phyloP scores from a whole-genome alignment of 2,329 filamentous ascomycete species.

The Davidsoniella eucalypti region DNA sequence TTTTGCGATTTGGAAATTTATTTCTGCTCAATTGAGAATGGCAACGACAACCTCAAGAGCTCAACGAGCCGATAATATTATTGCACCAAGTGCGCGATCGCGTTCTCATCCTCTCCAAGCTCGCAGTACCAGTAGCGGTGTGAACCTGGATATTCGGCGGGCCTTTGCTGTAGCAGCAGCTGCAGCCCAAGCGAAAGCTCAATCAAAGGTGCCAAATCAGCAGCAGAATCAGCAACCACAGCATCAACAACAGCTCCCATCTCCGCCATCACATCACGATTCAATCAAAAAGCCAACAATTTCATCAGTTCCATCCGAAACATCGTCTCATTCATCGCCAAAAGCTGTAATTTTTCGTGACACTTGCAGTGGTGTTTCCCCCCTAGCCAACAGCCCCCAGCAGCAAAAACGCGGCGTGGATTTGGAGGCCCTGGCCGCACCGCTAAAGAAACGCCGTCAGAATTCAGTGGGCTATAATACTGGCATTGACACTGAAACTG shows the following conservation, averaged over 20 bases:
- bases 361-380: no score
- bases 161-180: slow-evolving; percentile 9
- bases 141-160: slow-evolving; percentile 11
- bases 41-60: slow-evolving; percentile 8
- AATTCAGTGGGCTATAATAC: background rate
- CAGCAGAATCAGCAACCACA: background rate
- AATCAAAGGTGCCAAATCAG: background rate
- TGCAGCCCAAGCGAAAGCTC: slow-evolving; percentile 4
- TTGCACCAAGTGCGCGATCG: slow-evolving; percentile 9
- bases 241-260: background rate
- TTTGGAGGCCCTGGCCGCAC: slow-evolving; percentile 6
- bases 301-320: background rate
- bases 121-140: slow-evolving; percentile 5
- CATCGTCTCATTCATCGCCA: background rate
- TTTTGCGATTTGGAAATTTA: background rate
- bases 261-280: background rate
- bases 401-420: slow-evolving; percentile 10
- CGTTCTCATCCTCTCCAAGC: slow-evolving; percentile 5
- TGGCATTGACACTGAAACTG: no score
- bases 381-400: background rate
- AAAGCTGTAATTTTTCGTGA: background rate
- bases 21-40: slow-evolving; percentile 1
- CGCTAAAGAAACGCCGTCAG: slow-evolving; percentile 5
- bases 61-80: slow-evolving; percentile 3
- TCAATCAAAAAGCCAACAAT: background rate